Conservation (phyloP, 2,329 filamentous ascomycete species). For the Epicoccum sorghinum region DNA sequence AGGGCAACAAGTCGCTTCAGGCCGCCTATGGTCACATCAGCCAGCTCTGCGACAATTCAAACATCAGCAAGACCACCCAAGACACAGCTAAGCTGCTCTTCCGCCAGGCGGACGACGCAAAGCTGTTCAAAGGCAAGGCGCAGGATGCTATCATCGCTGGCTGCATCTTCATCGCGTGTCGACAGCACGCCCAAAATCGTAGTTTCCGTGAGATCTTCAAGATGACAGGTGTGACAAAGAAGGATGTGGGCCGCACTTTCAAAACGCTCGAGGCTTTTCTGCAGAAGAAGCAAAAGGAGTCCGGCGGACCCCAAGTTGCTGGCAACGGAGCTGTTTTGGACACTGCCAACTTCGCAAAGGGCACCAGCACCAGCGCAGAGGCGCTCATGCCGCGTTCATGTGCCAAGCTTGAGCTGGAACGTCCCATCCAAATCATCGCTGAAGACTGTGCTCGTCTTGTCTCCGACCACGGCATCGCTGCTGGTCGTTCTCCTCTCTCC, state of each 20-base stretch:
- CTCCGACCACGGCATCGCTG: constrained; percentile 77
- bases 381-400: constrained; percentile 91
- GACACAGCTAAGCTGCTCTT: constrained; percentile 94
- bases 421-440: constrained; percentile 79
- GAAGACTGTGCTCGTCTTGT: constrained; percentile 79
- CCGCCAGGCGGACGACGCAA: constrained; percentile 91
- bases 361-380: constrained; percentile 73
- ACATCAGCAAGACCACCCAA: constrained; percentile 77
- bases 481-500: constrained; percentile 90
- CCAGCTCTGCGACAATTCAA: constrained; percentile 72
- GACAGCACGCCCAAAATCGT: constrained; percentile 82
- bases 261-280: constrained; percentile 90
- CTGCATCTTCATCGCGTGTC: constrained; percentile 97
- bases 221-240: constrained; percentile 92
- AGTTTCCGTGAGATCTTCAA: constrained; percentile 95
- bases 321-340: constrained; percentile 52
- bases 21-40: constrained; percentile 88
- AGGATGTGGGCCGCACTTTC: constrained; percentile 96
- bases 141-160: constrained; percentile 93
- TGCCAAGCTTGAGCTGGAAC: constrained; percentile 77
- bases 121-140: constrained; percentile 93
- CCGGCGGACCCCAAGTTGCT: constrained; percentile 27
- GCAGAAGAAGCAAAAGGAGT: constrained; percentile 62
- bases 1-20: constrained; percentile 79
- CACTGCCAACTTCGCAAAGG: constrained; percentile 65